Conservation (phyloP, 257 asterid genomes). For the Solanum pinnatisectum region DNA sequence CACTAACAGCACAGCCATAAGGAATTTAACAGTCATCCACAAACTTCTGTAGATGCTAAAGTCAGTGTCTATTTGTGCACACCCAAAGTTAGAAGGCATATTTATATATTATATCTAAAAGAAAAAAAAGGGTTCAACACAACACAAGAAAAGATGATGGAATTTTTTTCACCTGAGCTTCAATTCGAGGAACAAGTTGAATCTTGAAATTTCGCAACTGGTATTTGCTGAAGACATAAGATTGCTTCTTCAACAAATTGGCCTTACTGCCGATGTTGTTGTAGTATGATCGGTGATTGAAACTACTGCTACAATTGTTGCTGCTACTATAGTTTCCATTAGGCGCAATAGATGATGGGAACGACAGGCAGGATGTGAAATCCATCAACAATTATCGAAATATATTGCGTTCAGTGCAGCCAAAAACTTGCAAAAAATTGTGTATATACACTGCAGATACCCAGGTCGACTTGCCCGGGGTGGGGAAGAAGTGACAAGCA, state of each 20-base stretch:
- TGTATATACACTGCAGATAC: not conserved
- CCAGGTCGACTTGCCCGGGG: not conserved
- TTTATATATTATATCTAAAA: too few species aligned
- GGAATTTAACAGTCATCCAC: not conserved
- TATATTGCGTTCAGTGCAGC: not conserved
- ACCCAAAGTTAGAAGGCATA: not conserved
- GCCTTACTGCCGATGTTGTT: not conserved
- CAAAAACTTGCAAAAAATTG: not conserved
- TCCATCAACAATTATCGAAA: not conserved
- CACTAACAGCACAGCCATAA: not conserved
- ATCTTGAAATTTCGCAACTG: not conserved
- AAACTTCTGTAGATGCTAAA: not conserved
- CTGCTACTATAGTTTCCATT: not conserved
- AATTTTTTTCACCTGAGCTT: not conserved
- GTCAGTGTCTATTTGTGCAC: not conserved
- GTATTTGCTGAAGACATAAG: not conserved
- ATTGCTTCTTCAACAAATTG: not conserved
- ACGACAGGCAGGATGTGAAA: not conserved
- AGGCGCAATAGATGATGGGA: not conserved
- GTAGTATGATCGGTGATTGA: not conserved
- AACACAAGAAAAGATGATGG: not conserved
- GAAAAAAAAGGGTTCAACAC: not conserved
- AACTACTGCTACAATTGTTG: not conserved
- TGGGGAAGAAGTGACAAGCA: not conserved
- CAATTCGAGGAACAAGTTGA: not conserved